Percentiles rank a stretch among this genome's conserved stretches.
phyloP scores from a whole-genome alignment of 2,329 filamentous ascomycete genomes.

The Calonectria leucothoes region DNA sequence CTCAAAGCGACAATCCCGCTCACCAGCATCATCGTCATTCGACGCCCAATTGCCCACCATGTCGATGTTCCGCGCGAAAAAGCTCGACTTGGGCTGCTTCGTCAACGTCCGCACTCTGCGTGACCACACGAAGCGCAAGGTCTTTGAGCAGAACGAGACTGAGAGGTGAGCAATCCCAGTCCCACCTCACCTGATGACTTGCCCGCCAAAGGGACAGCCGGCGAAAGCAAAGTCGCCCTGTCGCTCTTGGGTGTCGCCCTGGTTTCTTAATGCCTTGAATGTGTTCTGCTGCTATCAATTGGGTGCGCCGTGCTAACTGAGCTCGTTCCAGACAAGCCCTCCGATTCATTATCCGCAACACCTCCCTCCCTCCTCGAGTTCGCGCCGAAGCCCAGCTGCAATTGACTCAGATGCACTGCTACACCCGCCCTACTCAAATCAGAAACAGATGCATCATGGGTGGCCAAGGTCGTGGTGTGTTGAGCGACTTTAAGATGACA shows the following conservation, averaged over 20 bases:
- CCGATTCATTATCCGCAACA: slow-evolving; percentile 94
- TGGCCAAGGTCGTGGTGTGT: slow-evolving; percentile 90
- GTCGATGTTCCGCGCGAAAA: slow-evolving; percentile 91
- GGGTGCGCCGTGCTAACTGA: slow-evolving; percentile 14
- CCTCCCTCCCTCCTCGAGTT: slow-evolving; percentile 81
- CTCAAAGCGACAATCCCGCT: slow-evolving; percentile 20
- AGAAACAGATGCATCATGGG: slow-evolving; percentile 92
- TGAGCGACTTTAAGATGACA: slow-evolving; percentile 91
- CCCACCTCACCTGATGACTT: background rate
- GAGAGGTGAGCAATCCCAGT: slow-evolving; percentile 73
- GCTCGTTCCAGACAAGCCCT: slow-evolving; percentile 80
- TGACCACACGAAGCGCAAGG: slow-evolving; percentile 96
- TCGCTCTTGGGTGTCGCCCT: background rate
- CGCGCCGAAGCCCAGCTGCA: slow-evolving; percentile 94
- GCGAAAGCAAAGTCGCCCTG: background rate
- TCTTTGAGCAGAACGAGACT: slow-evolving; percentile 86
- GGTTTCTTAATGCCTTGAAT: background rate
- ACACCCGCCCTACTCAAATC: slow-evolving; percentile 93
- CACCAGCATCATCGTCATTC: slow-evolving; percentile 30
- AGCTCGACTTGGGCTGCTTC: slow-evolving; percentile 88
- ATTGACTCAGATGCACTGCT: slow-evolving; percentile 94
- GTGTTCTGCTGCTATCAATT: background rate
- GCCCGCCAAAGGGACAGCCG: background rate
- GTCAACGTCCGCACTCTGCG: slow-evolving; percentile 89
- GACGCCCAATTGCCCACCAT: slow-evolving; percentile 59